Conservation (phyloP, 768 basidiomycete genomes). For the Epithele typhae region DNA sequence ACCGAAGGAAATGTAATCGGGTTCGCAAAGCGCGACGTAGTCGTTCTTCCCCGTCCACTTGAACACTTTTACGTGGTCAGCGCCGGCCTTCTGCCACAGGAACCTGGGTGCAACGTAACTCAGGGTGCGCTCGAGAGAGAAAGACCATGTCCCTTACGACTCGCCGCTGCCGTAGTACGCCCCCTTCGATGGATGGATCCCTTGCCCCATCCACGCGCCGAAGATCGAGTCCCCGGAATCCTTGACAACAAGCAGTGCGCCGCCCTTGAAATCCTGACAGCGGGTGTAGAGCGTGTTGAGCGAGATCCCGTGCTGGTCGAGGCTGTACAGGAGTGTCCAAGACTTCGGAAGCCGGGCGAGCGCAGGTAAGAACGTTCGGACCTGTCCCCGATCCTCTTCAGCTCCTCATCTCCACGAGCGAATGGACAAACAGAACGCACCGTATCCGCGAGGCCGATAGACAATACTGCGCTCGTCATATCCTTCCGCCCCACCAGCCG, state of each 20-base stretch:
- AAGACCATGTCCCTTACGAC: conserved; percentile 44
- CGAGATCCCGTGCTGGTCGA: conserved; percentile 95
- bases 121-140: background rate
- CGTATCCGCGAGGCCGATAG: conserved; percentile 48
- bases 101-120: no score
- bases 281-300: conserved; percentile 79
- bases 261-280: conserved; percentile 42
- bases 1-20: conserved; percentile 79
- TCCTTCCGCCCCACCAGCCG: conserved; percentile 53
- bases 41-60: conserved; percentile 87
- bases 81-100: conserved; percentile 59
- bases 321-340: conserved; percentile 83
- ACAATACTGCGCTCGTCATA: conserved; percentile 49
- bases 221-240: conserved; percentile 66
- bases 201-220: conserved; percentile 83
- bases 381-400: conserved; percentile 32
- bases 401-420: background rate
- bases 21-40: conserved; percentile 85
- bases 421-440: conserved; percentile 37
- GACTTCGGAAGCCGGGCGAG: conserved; percentile 62
- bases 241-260: conserved; percentile 57
- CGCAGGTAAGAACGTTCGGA: conserved; percentile 69
- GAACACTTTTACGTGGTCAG: conserved; percentile 52
- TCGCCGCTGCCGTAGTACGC: conserved; percentile 89
- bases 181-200: conserved; percentile 52